Base-by-base conservation (phyloP, 495 filamentous ascomycete genomes). In the Xylaria grammica region DNA sequence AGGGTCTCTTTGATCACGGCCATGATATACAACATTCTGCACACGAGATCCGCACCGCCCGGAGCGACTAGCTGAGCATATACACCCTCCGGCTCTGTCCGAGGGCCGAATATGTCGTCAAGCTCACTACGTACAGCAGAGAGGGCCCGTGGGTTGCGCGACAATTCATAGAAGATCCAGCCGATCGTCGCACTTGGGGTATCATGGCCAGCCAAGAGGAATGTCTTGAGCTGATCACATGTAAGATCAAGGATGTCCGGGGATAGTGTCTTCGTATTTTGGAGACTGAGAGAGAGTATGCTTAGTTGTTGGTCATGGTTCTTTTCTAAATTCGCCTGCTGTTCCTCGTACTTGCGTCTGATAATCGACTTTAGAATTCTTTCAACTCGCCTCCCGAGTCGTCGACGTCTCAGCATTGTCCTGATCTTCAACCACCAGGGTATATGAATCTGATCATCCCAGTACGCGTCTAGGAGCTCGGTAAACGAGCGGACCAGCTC, bases 1-100 rank as follows among this genome's bases (percentile, higher is more conserved):
- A 81, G 67, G 1, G 75, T 71, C 51, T 83, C 81, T 58, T 79
- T 81, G 56, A 82, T 78, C 0, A 79, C 74, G 5, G 79, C 81
- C 0, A 60, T 20, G 3, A 76, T 79, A 55, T 76, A 80, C 7
- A 71, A 61, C 26, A 78, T 66, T 0, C 70, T 19, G 27, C 78
- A 74, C 22, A 81, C 40, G 4, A 79, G 40, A 1, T 83, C 76
- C 3, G 82, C 74, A 0, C 72, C 78, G 5, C 59, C 40, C 4
- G 51, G 20, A 2, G 55, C 44, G 4, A 68, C 50, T 7, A 68
- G 17, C 30, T 11, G 9, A 40, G 29, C 17, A 42, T 34, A 34
- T 70, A 9, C 78, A 24, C 20, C 51, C 13, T 51, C 34, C 0
- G 66, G 58, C 24, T 15, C 34, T 0, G 40, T 30, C 49, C 36